Base-by-base conservation (phyloP, 352 stramenopile species). In the Phytopythium cucurbitacearum region DNA sequence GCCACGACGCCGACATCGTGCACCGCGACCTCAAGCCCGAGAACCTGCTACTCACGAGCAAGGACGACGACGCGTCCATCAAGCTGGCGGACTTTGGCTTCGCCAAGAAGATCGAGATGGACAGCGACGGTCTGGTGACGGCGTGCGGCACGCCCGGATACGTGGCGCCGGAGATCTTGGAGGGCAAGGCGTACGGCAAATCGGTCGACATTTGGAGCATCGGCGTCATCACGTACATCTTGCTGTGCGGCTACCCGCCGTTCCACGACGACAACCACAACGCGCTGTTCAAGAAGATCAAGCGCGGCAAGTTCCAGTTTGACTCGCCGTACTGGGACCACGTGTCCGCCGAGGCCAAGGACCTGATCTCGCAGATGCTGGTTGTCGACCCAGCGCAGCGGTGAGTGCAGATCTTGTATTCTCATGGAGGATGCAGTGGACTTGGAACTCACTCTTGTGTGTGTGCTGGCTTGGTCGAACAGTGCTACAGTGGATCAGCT, bases 281-380 rank as follows among this genome's bases (percentile, higher is more conserved):
- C 32, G 82, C 88, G 42, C 82, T 98, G 13, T 98, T 98, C 67
- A 87, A 90, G 51, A 98, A 97, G 63, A 98, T 98, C 65, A 95
- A 96, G 65, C 87, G 81, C 48, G 94, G 91, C 49, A 88, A 96
- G 56, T 98, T 96, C 67, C 74, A 97, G 73, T 98, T 98, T 56
- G 91, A 98, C 57, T 87, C 89, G n/a, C 91, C 97, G 13, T 98
- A 98, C 70, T 98, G 94, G 94, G 84, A 93, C 63, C 77, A 95
- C 58, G 85, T 98, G 11, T 97, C 85, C 35, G 89, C 94, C 44
- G 77, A 97, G 48, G 95, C 91, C 44, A 98, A 98, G 67, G 91
- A 98, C 50, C 71, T 98, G 34, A 97, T 98, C 59, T 76, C 65
- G n/a, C 80, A 86, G 60, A 88, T 98, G 68, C 83, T 98, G 6